Base-by-base conservation (phyloP, 495 filamentous ascomycete species). In the Evernia prunastri region DNA sequence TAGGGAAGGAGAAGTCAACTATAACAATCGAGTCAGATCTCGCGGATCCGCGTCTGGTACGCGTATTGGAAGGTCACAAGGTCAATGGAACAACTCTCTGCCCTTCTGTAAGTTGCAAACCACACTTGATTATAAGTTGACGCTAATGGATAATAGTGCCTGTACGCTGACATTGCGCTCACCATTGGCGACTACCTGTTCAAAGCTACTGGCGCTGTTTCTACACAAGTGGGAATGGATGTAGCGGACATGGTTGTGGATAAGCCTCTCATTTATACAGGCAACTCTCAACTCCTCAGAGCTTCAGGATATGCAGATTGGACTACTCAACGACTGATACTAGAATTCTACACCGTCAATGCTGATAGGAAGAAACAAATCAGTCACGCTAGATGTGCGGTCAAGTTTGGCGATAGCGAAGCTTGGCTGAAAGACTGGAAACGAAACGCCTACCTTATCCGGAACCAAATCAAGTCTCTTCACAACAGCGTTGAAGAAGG, bases 1-100 rank as follows among this genome's bases (percentile, higher is more conserved):
- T 83, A 61, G 79, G 85, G 64, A 80, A 73, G 17, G 77, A 81
- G 39, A 74, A 80, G 31, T 82, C 78, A 12, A 79, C 76, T 39
- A 73, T 92, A 13, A 77, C 86, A 56, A 82, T 82, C 45, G 85
- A 91, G 73, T 86, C 89, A 10, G 86, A 92, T 57, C 77, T 91
- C 47, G 74, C 77, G 29, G 77, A 86, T 54, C 79, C 82, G 15
- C 80, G 85, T 23, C 76, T 93, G 40, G 77, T 81, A 54, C 77
- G 80, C 13, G 78, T 84, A 17, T 84, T 90, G 58, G 76, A 81
- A 31, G 89, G 89, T n/a, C 89, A 93, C 71, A 75, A 84, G 60
- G 87, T 91, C 67, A 90, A 93, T 68, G 86, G 85, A 13, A 74
- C 76, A 23, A 72, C 79, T 18, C 77, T 87, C 25, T 82, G 79